A percentile compares a stretch with the other conserved stretches of the same genome.
These are phyloP conservation scores for Carex littledalei DNA, from an alignment of 176 grass and related monocot species.

Conservation along the genomic window DNA sequence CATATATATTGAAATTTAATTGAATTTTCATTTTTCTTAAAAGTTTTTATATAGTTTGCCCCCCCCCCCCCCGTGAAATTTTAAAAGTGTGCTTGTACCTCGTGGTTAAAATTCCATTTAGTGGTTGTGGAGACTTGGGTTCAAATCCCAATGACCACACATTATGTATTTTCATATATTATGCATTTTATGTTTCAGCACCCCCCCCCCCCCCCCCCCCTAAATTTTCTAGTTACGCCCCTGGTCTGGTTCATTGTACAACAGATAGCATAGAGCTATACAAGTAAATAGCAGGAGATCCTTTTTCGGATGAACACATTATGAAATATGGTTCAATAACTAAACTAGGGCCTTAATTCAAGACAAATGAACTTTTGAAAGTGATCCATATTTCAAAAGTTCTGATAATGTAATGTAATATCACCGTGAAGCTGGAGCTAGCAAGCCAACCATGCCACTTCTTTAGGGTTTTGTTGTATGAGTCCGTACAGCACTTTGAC, in stretches of 20 bases:
- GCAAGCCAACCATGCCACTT: slow-evolving; percentile 82
- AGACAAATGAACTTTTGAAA: slow-evolving; percentile 1
- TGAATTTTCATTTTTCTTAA: no score
- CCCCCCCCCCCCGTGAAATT: no score
- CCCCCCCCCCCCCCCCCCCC: no score
- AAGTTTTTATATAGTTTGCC: no score
- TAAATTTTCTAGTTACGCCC: no score
- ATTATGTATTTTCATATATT: no score
- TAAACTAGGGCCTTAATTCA: background rate
- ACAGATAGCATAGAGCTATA: background rate
- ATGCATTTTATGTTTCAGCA: no score
- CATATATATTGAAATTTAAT: no score
- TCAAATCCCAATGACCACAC: no score
- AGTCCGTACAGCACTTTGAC: slow-evolving; percentile 57
- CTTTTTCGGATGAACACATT: background rate
- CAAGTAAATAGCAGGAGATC: background rate
- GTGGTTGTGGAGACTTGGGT: no score
- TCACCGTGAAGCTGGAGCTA: slow-evolving; percentile 77
- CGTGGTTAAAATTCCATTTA: no score
- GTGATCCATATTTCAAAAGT: background rate
- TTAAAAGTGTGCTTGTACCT: no score
- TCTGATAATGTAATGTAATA: slow-evolving; percentile 6
- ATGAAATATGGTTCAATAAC: background rate
- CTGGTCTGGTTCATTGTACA: background rate
- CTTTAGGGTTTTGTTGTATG: slow-evolving; percentile 75